Percentiles rank a stretch among this genome's conserved stretches.
These are phyloP conservation scores for Pseudogymnoascus sp. DNA, from an alignment of 2,329 filamentous ascomycete genomes.

Conservation along the genomic window DNA sequence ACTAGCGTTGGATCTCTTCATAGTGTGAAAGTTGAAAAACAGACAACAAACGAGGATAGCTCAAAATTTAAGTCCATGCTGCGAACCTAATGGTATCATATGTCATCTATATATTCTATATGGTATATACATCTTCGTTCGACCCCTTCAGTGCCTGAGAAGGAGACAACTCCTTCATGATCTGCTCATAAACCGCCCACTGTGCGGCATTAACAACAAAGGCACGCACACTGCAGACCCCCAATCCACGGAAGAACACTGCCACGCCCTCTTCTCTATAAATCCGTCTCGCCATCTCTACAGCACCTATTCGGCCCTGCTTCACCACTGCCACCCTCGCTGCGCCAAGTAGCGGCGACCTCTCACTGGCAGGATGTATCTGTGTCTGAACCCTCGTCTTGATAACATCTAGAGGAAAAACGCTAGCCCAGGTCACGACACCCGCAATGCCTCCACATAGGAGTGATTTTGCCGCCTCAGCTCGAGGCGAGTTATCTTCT, in stretches of 20 bases:
- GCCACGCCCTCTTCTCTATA: slow-evolving; percentile 54
- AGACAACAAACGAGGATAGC: no score
- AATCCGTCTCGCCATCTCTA: slow-evolving; percentile 55
- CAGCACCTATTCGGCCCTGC: slow-evolving; percentile 38
- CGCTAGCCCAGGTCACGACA: slow-evolving; percentile 77
- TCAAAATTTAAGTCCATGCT: neutral
- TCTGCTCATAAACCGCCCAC: slow-evolving; percentile 88
- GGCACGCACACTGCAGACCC: slow-evolving; percentile 74
- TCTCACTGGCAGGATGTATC: slow-evolving; percentile 23
- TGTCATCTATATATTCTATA: slow-evolving; percentile 6
- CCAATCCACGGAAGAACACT: slow-evolving; percentile 66
- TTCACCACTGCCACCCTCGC: slow-evolving; percentile 15
- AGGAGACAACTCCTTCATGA: slow-evolving; percentile 51
- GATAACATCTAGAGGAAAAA: slow-evolving; percentile 86
- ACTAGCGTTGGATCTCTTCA: neutral
- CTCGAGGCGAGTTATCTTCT: slow-evolving; percentile 29
- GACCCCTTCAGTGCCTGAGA: neutral
- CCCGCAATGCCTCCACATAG: slow-evolving; percentile 83
- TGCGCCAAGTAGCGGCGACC: slow-evolving; percentile 27
- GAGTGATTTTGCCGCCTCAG: slow-evolving; percentile 54
- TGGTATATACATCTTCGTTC: neutral
- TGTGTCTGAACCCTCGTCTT: slow-evolving; percentile 90
- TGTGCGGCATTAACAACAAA: slow-evolving; percentile 91
- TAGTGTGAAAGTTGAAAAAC: neutral
- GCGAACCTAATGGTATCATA: neutral